phyloP scores from a whole-genome alignment of 257 asterid species.

The Jacaranda copaia region DNA sequence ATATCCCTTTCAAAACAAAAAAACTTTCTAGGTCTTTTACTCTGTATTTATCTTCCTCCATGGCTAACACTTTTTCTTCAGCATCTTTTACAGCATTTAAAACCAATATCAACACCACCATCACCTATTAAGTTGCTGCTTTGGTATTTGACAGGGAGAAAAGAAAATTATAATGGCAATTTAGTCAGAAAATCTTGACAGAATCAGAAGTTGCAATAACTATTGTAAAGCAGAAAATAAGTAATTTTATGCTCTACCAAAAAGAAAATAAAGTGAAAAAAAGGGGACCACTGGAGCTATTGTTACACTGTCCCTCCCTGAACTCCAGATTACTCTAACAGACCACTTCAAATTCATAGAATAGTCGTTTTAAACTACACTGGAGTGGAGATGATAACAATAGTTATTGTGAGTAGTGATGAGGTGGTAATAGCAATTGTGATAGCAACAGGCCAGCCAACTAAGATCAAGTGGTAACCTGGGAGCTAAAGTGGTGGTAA shows the following conservation, averaged over 20 bases:
- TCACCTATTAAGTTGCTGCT: background rate
- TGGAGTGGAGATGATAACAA: background rate
- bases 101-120: too few species aligned
- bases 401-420: background rate
- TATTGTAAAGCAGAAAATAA: background rate
- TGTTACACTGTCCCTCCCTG: background rate
- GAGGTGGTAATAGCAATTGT: background rate
- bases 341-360: too few species aligned
- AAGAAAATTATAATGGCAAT: background rate
- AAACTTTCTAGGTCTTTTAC: background rate
- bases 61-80: background rate
- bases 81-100: background rate
- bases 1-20: too few species aligned
- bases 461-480: background rate
- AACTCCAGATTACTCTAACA: too few species aligned
- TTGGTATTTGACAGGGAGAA: background rate
- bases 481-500: background rate
- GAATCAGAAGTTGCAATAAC: background rate
- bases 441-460: background rate
- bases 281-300: background rate
- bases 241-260: background rate
- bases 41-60: background rate
- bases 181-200: background rate
- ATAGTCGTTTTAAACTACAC: background rate
- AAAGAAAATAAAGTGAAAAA: background rate